phyloP scores from a whole-genome alignment of 352 stramenopile species.

The Globisporangium cystogenes region DNA sequence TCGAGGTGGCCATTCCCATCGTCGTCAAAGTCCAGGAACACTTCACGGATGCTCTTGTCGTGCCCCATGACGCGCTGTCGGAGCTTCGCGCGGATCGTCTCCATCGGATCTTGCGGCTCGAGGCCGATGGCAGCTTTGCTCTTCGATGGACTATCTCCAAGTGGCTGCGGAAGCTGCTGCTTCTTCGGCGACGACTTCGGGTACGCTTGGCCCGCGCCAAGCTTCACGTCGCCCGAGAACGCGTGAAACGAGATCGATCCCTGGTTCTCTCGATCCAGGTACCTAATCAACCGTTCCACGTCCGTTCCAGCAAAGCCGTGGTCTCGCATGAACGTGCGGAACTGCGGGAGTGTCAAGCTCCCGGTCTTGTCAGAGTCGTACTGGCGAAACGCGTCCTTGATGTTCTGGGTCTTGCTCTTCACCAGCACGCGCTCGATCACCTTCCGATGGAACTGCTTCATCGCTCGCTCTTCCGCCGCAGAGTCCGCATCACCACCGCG shows the following conservation, averaged over 20 bases:
- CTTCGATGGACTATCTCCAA: slow-evolving; percentile 14
- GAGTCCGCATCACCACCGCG: not conserved
- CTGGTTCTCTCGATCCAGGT: slow-evolving; percentile 30
- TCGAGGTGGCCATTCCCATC: slow-evolving; percentile 57
- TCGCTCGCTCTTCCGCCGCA: slow-evolving; percentile 6
- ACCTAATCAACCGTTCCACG: slow-evolving; percentile 38
- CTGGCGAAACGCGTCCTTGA: slow-evolving; percentile 64
- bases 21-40: slow-evolving; percentile 63
- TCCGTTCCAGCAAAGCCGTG: slow-evolving; percentile 47
- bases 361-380: slow-evolving; percentile 49
- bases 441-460: slow-evolving; percentile 46
- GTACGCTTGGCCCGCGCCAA: slow-evolving; percentile 38
- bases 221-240: slow-evolving; percentile 37
- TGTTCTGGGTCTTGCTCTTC: slow-evolving; percentile 40
- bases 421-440: slow-evolving; percentile 53
- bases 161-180: slow-evolving; percentile 23
- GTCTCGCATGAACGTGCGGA: slow-evolving; percentile 44
- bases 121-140: slow-evolving; percentile 10
- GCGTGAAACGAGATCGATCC: slow-evolving; percentile 46
- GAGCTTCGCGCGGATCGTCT: slow-evolving; percentile 46
- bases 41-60: slow-evolving; percentile 69
- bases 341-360: slow-evolving; percentile 36
- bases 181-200: slow-evolving; percentile 38
- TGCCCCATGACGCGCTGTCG: slow-evolving; percentile 59
- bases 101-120: slow-evolving; percentile 33